These are phyloP conservation scores for Didymella sp. DNA, from an alignment of 2,329 filamentous ascomycete genomes.

Conservation along the genomic window DNA sequence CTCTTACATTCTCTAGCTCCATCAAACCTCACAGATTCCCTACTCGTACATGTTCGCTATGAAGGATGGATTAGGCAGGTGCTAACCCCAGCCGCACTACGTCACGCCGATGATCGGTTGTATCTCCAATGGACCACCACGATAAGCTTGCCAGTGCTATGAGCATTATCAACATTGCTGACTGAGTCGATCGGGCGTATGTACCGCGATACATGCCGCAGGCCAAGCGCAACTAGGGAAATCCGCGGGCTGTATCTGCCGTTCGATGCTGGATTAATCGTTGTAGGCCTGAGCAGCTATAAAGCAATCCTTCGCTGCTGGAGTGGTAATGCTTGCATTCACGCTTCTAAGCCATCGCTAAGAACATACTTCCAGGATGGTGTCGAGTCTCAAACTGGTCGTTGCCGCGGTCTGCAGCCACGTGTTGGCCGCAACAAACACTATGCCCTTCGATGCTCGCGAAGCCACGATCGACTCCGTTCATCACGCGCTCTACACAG, in stretches of 20 bases:
- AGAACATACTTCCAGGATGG: slow-evolving; percentile 5
- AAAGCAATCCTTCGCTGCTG: slow-evolving; percentile 2
- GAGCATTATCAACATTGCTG: slow-evolving; percentile 23
- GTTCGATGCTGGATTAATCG: neutral
- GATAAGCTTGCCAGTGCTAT: slow-evolving; percentile 26
- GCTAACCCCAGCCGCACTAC: slow-evolving; percentile 15
- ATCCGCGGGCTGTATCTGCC: neutral
- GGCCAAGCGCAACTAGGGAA: neutral
- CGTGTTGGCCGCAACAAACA: slow-evolving; percentile 17
- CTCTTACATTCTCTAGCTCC: neutral
- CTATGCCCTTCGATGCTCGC: slow-evolving; percentile 58
- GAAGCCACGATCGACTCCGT: slow-evolving; percentile 66
- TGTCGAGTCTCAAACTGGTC: neutral
- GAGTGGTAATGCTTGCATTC: slow-evolving; percentile 1
- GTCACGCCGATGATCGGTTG: slow-evolving; percentile 38
- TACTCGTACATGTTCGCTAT: neutral
- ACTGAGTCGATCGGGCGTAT: slow-evolving; percentile 12
- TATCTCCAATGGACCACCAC: neutral
- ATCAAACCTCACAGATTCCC: neutral
- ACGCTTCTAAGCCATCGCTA: neutral
- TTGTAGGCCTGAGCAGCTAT: neutral
- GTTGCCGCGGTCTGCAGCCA: slow-evolving; percentile 22
- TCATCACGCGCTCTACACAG: slow-evolving; percentile 62
- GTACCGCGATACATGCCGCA: neutral
- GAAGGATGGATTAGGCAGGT: slow-evolving; percentile 27